Evolutionary conservation across 83 land plant genomes (phyloP).

Genomic region (Picea abies): DNA sequence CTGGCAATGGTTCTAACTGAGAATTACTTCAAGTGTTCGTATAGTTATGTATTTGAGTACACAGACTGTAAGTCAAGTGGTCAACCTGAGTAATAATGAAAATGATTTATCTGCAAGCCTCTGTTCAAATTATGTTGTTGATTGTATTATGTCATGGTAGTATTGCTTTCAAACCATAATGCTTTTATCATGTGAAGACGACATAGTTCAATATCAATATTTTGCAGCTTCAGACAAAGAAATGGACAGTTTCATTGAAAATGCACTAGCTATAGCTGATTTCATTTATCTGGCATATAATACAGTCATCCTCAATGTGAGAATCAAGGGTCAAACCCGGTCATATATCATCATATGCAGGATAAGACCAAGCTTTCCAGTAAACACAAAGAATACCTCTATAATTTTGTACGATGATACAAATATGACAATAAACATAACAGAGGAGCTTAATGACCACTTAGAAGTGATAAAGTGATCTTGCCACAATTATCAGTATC

Average conservation of each 20-base stretch:
- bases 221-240: not conserved
- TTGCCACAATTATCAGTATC: conserved; percentile 71
- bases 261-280: not conserved
- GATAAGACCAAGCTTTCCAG: not conserved
- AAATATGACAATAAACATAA: not conserved
- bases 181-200: no score
- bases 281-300: conserved; percentile 10
- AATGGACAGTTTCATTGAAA: not conserved
- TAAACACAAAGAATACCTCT: not conserved
- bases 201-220: no score
- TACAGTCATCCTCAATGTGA: conserved; percentile 8
- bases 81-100: no score
- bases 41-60: no score
- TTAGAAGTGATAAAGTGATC: conserved; percentile 62
- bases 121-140: no score
- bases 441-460: not conserved
- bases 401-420: not conserved
- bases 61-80: no score
- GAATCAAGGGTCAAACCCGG: not conserved
- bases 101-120: no score
- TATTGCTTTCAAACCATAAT: no score
- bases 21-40: no score
- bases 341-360: conserved; percentile 6
- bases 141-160: no score
- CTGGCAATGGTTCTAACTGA: no score